Conservation (phyloP, 2,329 filamentous ascomycete genomes). For the Epichloe elymi region DNA sequence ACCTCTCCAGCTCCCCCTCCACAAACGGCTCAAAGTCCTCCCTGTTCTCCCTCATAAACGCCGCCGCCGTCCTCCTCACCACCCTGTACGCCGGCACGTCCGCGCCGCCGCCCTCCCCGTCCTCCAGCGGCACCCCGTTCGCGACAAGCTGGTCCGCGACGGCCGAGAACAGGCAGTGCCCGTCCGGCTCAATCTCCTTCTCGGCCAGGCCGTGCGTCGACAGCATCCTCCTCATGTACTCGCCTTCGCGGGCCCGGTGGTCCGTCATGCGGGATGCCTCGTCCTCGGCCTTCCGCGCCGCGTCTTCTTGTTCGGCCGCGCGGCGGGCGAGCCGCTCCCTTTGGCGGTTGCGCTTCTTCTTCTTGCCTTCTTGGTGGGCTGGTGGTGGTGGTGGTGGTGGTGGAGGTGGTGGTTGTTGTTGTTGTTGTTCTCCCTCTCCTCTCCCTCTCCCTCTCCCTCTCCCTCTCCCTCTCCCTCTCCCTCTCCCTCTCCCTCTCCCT, state of each 20-base stretch:
- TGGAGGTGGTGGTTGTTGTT: no score
- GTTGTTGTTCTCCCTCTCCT: no score
- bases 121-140: neutral
- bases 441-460: no score
- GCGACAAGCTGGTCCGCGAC: constrained; percentile 7
- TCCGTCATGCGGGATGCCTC: constrained; percentile 68
- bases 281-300: constrained; percentile 51
- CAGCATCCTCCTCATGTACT: constrained; percentile 58
- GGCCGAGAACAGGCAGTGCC: constrained; percentile 89
- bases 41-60: constrained; percentile 59
- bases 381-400: no score
- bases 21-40: constrained; percentile 81
- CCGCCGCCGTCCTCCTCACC: constrained; percentile 59
- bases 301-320: constrained; percentile 69
- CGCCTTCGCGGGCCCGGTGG: constrained; percentile 55
- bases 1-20: constrained; percentile 63
- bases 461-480: no score
- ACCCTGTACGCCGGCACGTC: constrained; percentile 42
- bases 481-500: no score
- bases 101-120: neutral
- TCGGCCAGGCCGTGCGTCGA: constrained; percentile 51
- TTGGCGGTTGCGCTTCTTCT: constrained; percentile 67
- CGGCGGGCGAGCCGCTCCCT: constrained; percentile 84
- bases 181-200: constrained; percentile 74
- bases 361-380: constrained; percentile 27